Evolutionary conservation across 371 early-diverging fungal genomes (phyloP).

Genomic region (Mucor circinelloides): DNA sequence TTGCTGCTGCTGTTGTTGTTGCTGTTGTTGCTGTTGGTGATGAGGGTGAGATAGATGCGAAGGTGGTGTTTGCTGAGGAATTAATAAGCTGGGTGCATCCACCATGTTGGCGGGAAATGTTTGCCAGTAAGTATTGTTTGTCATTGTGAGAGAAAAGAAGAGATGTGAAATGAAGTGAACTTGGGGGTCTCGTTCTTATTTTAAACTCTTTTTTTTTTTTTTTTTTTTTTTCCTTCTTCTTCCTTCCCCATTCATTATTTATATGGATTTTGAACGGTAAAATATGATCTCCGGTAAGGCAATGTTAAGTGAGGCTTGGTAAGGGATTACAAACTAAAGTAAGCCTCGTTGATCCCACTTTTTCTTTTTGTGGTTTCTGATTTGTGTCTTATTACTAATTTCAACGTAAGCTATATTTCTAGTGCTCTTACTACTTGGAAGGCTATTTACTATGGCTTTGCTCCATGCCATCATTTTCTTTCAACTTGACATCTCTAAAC

Average conservation of each 20-base stretch:
- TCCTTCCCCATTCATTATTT: background rate
- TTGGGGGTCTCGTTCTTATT: too few species aligned
- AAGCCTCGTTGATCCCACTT: background rate
- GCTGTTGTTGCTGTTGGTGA: background rate
- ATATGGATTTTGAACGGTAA: background rate
- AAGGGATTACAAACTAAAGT: background rate
- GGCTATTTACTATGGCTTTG: background rate
- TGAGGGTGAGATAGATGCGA: background rate
- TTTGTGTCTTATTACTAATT: background rate
- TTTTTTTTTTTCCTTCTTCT: background rate
- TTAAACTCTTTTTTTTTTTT: background rate
- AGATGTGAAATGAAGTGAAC: background rate
- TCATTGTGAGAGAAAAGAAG: background rate
- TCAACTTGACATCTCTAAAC: too few species aligned
- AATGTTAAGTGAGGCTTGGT: background rate
- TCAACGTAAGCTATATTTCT: background rate
- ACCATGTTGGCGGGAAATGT: conserved; percentile 5
- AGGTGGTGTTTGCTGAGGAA: background rate
- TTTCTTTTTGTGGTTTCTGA: background rate
- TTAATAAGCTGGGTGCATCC: background rate
- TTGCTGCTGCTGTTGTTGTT: background rate
- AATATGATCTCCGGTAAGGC: background rate
- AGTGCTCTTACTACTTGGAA: too few species aligned
- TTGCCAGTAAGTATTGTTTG: conserved; percentile 15
- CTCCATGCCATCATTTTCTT: background rate